Conservation (phyloP, 495 filamentous ascomycete species). For the Penicillium diatomitis region DNA sequence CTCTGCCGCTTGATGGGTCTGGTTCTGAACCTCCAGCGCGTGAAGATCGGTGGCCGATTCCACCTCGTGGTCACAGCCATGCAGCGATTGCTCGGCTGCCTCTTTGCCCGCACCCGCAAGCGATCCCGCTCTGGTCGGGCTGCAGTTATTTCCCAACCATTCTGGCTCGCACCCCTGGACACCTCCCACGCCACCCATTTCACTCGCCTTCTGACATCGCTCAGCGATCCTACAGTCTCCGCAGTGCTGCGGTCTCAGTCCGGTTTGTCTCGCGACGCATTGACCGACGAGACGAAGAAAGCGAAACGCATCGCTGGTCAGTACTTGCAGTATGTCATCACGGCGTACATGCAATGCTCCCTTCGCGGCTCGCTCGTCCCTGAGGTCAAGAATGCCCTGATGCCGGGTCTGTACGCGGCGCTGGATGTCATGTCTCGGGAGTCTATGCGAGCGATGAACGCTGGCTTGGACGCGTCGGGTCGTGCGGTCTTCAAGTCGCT, state of each 20-base stretch:
- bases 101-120: slow-evolving; percentile 49
- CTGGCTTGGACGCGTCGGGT: slow-evolving; percentile 57
- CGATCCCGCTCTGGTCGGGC: slow-evolving; percentile 30
- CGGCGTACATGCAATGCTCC: slow-evolving; percentile 60
- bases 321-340: slow-evolving; percentile 63
- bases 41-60: slow-evolving; percentile 58
- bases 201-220: slow-evolving; percentile 61
- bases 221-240: slow-evolving; percentile 71
- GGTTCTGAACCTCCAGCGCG: slow-evolving; percentile 51
- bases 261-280: slow-evolving; percentile 27
- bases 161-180: slow-evolving; percentile 38
- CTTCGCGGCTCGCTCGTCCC: slow-evolving; percentile 45
- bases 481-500: slow-evolving; percentile 64
- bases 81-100: slow-evolving; percentile 51
- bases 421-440: slow-evolving; percentile 61
- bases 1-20: slow-evolving; percentile 51
- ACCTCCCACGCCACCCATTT: slow-evolving; percentile 52
- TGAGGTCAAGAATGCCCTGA: slow-evolving; percentile 58
- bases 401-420: slow-evolving; percentile 62
- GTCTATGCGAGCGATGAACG: slow-evolving; percentile 55
- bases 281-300: slow-evolving; percentile 69
- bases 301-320: slow-evolving; percentile 67
- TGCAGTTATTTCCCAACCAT: slow-evolving; percentile 22
- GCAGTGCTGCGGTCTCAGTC: slow-evolving; percentile 48
- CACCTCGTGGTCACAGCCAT: slow-evolving; percentile 58